Conservation (phyloP, 2,329 filamentous ascomycete genomes). For the Talaromyces sp. region DNA sequence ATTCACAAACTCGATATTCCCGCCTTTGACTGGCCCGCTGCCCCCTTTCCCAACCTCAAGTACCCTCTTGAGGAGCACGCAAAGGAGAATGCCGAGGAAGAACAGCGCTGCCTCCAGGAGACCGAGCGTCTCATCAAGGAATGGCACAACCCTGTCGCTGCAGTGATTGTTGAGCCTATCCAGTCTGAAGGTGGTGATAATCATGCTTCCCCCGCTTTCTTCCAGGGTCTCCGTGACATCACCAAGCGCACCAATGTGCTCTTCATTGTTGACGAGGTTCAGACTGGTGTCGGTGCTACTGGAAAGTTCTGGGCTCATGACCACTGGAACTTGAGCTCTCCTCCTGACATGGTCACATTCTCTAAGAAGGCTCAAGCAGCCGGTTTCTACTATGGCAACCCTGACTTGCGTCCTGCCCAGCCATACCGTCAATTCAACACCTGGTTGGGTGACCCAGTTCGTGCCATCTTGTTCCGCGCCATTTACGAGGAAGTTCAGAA, state of each 20-base stretch:
- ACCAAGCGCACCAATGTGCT: slow-evolving; percentile 67
- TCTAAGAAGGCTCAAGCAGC: slow-evolving; percentile 93
- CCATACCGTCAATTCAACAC: slow-evolving; percentile 97
- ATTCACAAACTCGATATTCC: slow-evolving; percentile 95
- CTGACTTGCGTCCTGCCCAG: slow-evolving; percentile 78
- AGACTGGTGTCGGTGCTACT: slow-evolving; percentile 88
- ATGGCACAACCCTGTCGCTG: slow-evolving; percentile 75
- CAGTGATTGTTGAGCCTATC: slow-evolving; percentile 82
- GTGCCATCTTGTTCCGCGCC: slow-evolving; percentile 78
- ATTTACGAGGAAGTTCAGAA: slow-evolving; percentile 79
- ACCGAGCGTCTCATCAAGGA: slow-evolving; percentile 76
- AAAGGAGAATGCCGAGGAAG: slow-evolving; percentile 76
- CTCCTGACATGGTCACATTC: slow-evolving; percentile 93
- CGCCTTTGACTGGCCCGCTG: slow-evolving; percentile 92
- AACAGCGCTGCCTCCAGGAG: slow-evolving; percentile 76
- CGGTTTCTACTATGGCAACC: slow-evolving; percentile 85
- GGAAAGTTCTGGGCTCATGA: slow-evolving; percentile 97
- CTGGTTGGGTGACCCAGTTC: slow-evolving; percentile 91
- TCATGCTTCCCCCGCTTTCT: slow-evolving; percentile 84
- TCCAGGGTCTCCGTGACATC: slow-evolving; percentile 75
- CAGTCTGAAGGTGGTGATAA: slow-evolving; percentile 95
- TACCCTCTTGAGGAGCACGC: slow-evolving; percentile 80
- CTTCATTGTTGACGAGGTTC: slow-evolving; percentile 90
- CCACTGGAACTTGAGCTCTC: slow-evolving; percentile 77
- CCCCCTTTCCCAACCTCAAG: slow-evolving; percentile 78